Evolutionary conservation across 2,329 filamentous ascomycete genomes (phyloP).

Genomic region (Pseudogymnoascus sp.): DNA sequence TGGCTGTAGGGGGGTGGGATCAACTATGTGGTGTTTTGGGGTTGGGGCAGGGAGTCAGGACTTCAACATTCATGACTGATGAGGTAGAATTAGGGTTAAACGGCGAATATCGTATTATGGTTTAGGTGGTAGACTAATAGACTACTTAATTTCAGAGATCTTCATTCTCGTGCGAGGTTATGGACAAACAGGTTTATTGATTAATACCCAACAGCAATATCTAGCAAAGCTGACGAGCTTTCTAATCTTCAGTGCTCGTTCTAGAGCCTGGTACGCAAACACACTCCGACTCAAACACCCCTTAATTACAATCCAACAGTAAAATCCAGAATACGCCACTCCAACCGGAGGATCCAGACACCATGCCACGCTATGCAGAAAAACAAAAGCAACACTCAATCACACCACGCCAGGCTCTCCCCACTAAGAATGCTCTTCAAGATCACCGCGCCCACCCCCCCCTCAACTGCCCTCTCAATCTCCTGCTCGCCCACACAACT

Average conservation of each 20-base stretch:
- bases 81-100: neutral
- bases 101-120: neutral
- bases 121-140: neutral
- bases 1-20: neutral
- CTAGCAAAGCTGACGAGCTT: neutral
- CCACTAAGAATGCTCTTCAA: constrained; percentile 52
- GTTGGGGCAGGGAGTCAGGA: neutral
- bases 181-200: neutral
- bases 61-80: constrained; percentile 4
- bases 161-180: neutral
- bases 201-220: constrained; percentile 2
- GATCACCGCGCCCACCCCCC: constrained; percentile 48
- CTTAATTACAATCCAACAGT: constrained; percentile 1
- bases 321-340: neutral
- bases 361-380: constrained; percentile 4
- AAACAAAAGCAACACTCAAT: neutral
- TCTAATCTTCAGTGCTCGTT: neutral
- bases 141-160: neutral
- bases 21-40: constrained; percentile 1
- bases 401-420: constrained; percentile 19
- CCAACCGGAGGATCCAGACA: neutral
- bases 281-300: neutral
- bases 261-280: neutral
- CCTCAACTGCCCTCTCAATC: constrained; percentile 60
- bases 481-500: constrained; percentile 76